Evolutionary conservation across 495 filamentous ascomycete species (phyloP).

Genomic region (Penicillium argentinense): DNA sequence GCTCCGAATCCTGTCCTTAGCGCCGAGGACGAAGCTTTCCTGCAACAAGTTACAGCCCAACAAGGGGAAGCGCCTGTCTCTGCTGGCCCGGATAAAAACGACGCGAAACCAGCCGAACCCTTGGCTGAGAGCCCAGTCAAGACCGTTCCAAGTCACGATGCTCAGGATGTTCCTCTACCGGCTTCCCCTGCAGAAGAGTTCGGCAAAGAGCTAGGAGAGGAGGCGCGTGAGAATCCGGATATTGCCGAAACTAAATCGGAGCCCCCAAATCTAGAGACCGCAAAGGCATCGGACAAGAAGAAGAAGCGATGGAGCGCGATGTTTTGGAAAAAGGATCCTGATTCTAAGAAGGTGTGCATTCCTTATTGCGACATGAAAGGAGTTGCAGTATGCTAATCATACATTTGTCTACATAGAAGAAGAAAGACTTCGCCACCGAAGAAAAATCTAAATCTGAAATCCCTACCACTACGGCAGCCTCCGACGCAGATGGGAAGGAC

Average conservation of each 20-base stretch:
- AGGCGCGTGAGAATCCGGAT: conserved; percentile 25
- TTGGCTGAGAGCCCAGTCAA: conserved; percentile 3
- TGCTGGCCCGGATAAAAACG: conserved; percentile 4
- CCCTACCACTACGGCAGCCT: conserved; percentile 12
- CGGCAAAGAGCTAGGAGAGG: conserved; percentile 36
- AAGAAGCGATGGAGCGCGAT: conserved; percentile 46
- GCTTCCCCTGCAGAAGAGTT: conserved; percentile 41
- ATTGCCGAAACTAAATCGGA: conserved; percentile 22
- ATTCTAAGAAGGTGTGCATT: conserved; percentile 38
- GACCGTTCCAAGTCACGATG: conserved; percentile 18
- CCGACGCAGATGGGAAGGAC: conserved; percentile 32
- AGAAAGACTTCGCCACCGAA: not conserved
- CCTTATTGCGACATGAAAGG: not conserved
- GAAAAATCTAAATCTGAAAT: conserved; percentile 7
- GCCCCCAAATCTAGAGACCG: conserved; percentile 3
- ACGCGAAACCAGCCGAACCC: not conserved
- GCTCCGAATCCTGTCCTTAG: conserved; percentile 50
- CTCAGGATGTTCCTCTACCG: conserved; percentile 38
- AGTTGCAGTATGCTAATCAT: not conserved
- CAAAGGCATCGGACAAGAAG: conserved; percentile 33
- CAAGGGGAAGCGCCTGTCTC: conserved; percentile 14
- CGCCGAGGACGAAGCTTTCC: conserved; percentile 55
- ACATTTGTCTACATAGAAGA: conserved; percentile 1
- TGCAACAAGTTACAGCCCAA: conserved; percentile 47
- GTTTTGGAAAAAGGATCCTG: conserved; percentile 40